Evolutionary conservation across 2,329 filamentous ascomycete species (phyloP), one percentile per base, ranked within the genome.

Genomic region (Aspergillus uvarum): DNA sequence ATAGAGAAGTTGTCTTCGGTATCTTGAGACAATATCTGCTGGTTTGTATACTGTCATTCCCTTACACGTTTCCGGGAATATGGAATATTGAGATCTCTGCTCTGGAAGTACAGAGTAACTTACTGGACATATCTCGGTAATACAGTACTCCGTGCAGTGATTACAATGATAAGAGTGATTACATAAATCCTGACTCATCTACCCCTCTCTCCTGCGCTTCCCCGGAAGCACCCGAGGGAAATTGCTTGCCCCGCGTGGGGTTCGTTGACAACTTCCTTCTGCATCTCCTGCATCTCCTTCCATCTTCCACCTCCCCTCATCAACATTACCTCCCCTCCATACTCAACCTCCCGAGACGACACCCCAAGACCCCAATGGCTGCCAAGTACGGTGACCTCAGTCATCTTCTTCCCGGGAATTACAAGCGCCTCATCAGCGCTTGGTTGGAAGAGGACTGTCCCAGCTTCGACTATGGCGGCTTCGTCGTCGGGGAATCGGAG

Each of bases 381-480:
- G 80, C 83, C 12, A 73, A 76, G 54, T 81, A 87, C 67, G 87
- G 87, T 64, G 82, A 83, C 59, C 81, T 87, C 35, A 82, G 85
- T 19, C 87, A 96, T 74, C 86, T 98, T 65, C 87, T 98, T 48
- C 93, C 94, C 0, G 85, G 88, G 22, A 90, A 88, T 64, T 97
- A 92, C 87, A 96, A 94, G 75, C 84, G 87, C 53, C 85, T 88
- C 66, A 86, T 97, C 64, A 85, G 88, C 24, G 80, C 85, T 70
- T 99, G 95, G 95, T 89, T 97, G 14, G 90, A 92, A 71, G 95
- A 99, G 79, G 95, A 99, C 80, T 96, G 92, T 3, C 95, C 95
- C 4, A 95, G 91, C 56, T 94, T 96, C 78, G 95, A 99, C 82
- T 97, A 96, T 75, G 95, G 91, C 70, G 95, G 95, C 62, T 99